Conservation (phyloP, 2,329 filamentous ascomycete genomes). For the Immersiporthe knoxdaviesiana region DNA sequence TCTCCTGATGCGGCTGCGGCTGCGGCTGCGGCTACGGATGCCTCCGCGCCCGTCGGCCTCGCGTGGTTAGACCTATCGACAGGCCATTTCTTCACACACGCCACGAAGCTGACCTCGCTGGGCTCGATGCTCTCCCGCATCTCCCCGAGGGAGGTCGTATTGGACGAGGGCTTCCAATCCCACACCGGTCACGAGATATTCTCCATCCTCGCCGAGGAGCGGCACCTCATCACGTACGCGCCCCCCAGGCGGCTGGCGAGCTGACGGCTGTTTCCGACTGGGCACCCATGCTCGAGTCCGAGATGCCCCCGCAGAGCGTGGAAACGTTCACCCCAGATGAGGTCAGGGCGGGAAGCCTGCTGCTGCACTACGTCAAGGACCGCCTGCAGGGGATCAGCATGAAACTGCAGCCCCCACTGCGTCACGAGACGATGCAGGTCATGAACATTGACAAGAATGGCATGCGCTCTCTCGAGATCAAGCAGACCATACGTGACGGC, state of each 20-base stretch:
- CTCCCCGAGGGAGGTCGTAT: slow-evolving; percentile 80
- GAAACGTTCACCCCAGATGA: slow-evolving; percentile 69
- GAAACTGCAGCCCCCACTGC: slow-evolving; percentile 80
- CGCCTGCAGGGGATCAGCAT: slow-evolving; percentile 77
- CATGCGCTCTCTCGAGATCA: slow-evolving; percentile 85
- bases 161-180: slow-evolving; percentile 66
- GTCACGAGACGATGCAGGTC: slow-evolving; percentile 72
- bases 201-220: slow-evolving; percentile 72
- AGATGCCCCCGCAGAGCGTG: slow-evolving; percentile 58
- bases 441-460: slow-evolving; percentile 95
- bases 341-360: slow-evolving; percentile 72
- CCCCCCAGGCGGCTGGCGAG: slow-evolving; percentile 48
- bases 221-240: slow-evolving; percentile 76
- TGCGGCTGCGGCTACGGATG: slow-evolving; percentile 30
- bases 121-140: slow-evolving; percentile 84
- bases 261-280: slow-evolving; percentile 64
- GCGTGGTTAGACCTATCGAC: slow-evolving; percentile 96
- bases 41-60: slow-evolving; percentile 64
- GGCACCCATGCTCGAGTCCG: slow-evolving; percentile 75
- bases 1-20: slow-evolving; percentile 22
- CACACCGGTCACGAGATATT: slow-evolving; percentile 65
- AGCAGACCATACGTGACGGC: slow-evolving; percentile 81
- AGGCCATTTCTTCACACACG: slow-evolving; percentile 88
- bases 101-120: slow-evolving; percentile 69
- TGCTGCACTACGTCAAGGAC: slow-evolving; percentile 84